phyloP scores from a whole-genome alignment of 345 rosid genomes.

The Pistacia integerrima region DNA sequence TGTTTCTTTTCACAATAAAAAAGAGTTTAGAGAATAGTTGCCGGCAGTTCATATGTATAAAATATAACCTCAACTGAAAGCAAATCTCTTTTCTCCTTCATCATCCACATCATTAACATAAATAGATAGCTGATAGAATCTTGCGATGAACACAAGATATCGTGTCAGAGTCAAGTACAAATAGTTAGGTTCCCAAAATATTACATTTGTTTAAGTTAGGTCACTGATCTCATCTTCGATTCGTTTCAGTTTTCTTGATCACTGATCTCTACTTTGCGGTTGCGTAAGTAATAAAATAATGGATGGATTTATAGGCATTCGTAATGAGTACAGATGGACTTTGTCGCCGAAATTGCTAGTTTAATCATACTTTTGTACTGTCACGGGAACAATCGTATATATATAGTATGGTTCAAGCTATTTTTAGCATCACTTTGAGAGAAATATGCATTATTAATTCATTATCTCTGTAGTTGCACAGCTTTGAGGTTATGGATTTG shows the following conservation, averaged over 20 bases:
- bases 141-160: conserved; percentile 29
- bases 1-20: conserved; percentile 21
- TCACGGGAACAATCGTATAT: conserved; percentile 13
- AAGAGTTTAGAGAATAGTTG: conserved; percentile 33
- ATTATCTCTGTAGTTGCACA: conserved; percentile 14
- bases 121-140: conserved; percentile 35
- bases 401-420: conserved; percentile 28
- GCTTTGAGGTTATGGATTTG: conserved; percentile 30
- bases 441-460: conserved; percentile 28
- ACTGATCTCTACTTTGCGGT: conserved; percentile 31
- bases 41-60: conserved; percentile 29
- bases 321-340: conserved; percentile 34
- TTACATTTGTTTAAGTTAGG: conserved; percentile 25
- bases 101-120: conserved; percentile 26
- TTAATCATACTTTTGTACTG: conserved; percentile 24
- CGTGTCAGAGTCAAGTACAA: conserved; percentile 31
- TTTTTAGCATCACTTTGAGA: conserved; percentile 33
- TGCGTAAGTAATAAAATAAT: conserved; percentile 21
- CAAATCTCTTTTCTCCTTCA: conserved; percentile 32
- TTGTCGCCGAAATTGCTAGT: conserved; percentile 27
- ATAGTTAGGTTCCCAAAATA: conserved; percentile 30
- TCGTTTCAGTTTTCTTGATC: conserved; percentile 15
- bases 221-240: conserved; percentile 9
- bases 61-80: conserved; percentile 30
- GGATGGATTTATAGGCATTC: conserved; percentile 24